Percentiles rank a stretch among this genome's conserved stretches.
phyloP scores from a whole-genome alignment of 2,329 filamentous ascomycete species.

The Neonectria sp. region DNA sequence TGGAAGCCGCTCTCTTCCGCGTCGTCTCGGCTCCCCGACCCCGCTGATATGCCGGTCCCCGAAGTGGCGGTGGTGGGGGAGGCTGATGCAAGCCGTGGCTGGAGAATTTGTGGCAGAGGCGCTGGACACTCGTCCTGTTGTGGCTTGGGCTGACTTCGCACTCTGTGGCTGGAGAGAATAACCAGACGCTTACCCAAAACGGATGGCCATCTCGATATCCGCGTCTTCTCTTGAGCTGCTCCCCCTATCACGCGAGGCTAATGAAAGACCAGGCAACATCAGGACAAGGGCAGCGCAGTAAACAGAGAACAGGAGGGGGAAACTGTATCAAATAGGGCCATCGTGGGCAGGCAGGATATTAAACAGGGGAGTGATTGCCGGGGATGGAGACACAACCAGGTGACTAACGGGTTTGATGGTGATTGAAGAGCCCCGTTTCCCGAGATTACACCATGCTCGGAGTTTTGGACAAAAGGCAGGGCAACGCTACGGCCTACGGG shows the following conservation, averaged over 20 bases:
- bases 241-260: slow-evolving; percentile 2
- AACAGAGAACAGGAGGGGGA: neutral
- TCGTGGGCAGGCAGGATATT: neutral
- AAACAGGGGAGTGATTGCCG: slow-evolving; percentile 1
- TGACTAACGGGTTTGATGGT: slow-evolving; percentile 6
- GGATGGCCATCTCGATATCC: neutral
- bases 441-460: slow-evolving; percentile 35
- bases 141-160: slow-evolving; percentile 23
- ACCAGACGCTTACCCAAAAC: neutral
- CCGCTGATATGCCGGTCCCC: slow-evolving; percentile 25
- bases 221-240: neutral
- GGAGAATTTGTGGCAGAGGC: neutral
- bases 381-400: neutral
- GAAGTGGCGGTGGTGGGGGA: slow-evolving; percentile 41
- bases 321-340: slow-evolving; percentile 2
- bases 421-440: slow-evolving; percentile 29
- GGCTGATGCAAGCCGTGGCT: slow-evolving; percentile 37
- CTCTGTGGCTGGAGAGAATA: neutral
- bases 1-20: slow-evolving; percentile 47
- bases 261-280: neutral
- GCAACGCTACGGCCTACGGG: slow-evolving; percentile 39
- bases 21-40: slow-evolving; percentile 36
- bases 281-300: neutral
- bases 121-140: neutral
- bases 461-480: slow-evolving; percentile 12